Conservation (phyloP, 176 grass and related monocot genomes). For the Oryza glaberrima region DNA sequence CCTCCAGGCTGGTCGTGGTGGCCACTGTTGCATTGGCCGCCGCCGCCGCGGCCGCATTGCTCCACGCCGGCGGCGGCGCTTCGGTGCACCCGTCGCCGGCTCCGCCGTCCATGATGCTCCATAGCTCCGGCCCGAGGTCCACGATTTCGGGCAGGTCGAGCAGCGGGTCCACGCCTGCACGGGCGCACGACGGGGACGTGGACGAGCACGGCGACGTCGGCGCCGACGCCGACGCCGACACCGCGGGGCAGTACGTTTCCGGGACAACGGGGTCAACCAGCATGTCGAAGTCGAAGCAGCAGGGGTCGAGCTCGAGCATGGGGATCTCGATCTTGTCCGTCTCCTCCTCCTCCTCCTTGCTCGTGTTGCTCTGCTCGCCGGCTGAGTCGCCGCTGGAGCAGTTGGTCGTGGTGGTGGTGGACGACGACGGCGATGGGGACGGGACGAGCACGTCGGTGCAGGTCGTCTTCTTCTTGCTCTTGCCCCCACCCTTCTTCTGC, state of each 20-base stretch:
- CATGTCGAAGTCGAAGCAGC: slow-evolving; percentile 47
- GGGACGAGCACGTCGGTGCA: neutral
- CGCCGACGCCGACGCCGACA: neutral
- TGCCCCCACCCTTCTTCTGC: slow-evolving; percentile 15
- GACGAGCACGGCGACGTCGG: slow-evolving; percentile 64
- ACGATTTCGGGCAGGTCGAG: slow-evolving; percentile 51
- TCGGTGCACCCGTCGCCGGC: neutral
- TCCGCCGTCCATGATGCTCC: slow-evolving; percentile 60
- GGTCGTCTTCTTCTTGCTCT: slow-evolving; percentile 30
- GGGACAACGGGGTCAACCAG: slow-evolving; percentile 17
- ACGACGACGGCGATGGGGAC: slow-evolving; percentile 32
- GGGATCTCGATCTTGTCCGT: slow-evolving; percentile 38
- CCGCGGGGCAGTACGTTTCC: neutral
- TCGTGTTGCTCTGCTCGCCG: slow-evolving; percentile 53
- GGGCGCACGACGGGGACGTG: slow-evolving; percentile 44
- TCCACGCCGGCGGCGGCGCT: neutral
- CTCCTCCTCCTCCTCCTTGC: slow-evolving; percentile 32
- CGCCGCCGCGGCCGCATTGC: slow-evolving; percentile 27
- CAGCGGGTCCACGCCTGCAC: slow-evolving; percentile 1
- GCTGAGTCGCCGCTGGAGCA: slow-evolving; percentile 44
- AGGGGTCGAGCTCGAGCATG: slow-evolving; percentile 31
- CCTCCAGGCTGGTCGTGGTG: slow-evolving; percentile 25
- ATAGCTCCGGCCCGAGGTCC: slow-evolving; percentile 54
- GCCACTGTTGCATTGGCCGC: slow-evolving; percentile 9
- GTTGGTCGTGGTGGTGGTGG: slow-evolving; percentile 42